Base-by-base conservation (phyloP, 176 grass and related monocot genomes). In the Aechmea fasciata region DNA sequence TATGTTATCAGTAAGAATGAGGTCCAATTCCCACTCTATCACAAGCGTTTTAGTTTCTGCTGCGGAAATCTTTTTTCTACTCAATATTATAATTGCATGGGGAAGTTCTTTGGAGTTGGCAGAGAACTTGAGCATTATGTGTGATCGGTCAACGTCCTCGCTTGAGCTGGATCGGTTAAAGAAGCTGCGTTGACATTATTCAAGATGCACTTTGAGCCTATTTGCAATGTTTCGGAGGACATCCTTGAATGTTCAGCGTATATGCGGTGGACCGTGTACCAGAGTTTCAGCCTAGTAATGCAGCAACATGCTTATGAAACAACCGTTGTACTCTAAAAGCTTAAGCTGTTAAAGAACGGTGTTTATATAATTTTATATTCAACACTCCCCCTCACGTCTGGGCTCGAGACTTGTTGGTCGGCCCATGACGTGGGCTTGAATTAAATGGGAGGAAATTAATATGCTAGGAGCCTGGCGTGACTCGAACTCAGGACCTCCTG, bases 181-280 rank as follows among this genome's bases (percentile, higher is more conserved):
- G 64, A 66, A 48, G 26, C 64, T 66, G 29, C 29, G 47, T 41
- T 47, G 64, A 18, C 47, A 10, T 47, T 66, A n/a, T n/a, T 66
- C 64, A 66, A 66, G 64, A 48, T 48, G 64, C 64, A 11, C 47
- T 66, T 66, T 66, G 64, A 66, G 15, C 64, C 64, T 41, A 66
- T 29, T 41, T 66, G 24, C 64, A 8, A 66, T 66, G 25, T 66
- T 66, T 66, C 41, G 64, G 64, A 66, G 14, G 24, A 48, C 64
- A 66, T 14, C 47, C 9, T 48, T 66, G 64, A 66, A 66, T n/a
- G 28, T 66, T 66, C 14, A 23, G 64, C 14, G 9, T 66, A 29
- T 66, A 66, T 66, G 64, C 64, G 15, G 29, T 23, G 15, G 64
- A 48, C 47, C 11, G 26, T 14, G 64, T 66, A 4, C 47, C 48